These are phyloP conservation scores for Tilletia indica DNA, from an alignment of 1,284 basidiomycete species.

Conservation along the genomic window DNA sequence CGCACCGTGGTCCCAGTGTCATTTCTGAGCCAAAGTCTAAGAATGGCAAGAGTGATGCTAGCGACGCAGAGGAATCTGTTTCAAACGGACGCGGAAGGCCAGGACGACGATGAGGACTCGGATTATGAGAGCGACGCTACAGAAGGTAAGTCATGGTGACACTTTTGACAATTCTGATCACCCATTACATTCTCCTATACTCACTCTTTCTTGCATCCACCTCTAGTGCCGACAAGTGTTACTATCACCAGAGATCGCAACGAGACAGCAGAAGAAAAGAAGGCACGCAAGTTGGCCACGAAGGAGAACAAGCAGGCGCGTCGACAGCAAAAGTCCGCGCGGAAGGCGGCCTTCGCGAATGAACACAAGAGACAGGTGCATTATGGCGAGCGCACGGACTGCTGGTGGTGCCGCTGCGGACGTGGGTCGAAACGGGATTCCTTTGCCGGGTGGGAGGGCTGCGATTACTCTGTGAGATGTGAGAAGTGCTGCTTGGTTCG, in stretches of 20 bases:
- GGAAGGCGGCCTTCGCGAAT: constrained; percentile 38
- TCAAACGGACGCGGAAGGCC: neutral
- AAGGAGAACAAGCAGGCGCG: constrained; percentile 62
- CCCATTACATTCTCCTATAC: neutral
- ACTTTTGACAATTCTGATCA: neutral
- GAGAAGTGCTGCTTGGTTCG: too few species aligned
- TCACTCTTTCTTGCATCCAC: neutral
- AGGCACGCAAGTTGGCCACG: constrained; percentile 78
- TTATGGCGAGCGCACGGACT: constrained; percentile 2
- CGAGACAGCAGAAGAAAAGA: constrained; percentile 65
- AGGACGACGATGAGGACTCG: constrained; percentile 19
- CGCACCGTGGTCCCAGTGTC: neutral
- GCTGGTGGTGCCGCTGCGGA: constrained; percentile 8
- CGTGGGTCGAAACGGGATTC: constrained; percentile 5
- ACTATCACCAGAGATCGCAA: constrained; percentile 23
- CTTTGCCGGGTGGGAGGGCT: neutral
- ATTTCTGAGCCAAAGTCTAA: neutral
- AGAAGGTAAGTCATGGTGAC: constrained; percentile 14
- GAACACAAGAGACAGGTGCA: constrained; percentile 45
- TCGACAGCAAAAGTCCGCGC: constrained; percentile 39
- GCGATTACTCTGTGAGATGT: constrained; percentile 4
- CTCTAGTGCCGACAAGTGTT: neutral
- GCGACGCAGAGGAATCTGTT: neutral
- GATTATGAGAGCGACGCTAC: constrained; percentile 26
- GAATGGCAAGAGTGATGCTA: neutral